Evolutionary conservation across 768 basidiomycete genomes (phyloP).

Genomic region (Mycena amicta): DNA sequence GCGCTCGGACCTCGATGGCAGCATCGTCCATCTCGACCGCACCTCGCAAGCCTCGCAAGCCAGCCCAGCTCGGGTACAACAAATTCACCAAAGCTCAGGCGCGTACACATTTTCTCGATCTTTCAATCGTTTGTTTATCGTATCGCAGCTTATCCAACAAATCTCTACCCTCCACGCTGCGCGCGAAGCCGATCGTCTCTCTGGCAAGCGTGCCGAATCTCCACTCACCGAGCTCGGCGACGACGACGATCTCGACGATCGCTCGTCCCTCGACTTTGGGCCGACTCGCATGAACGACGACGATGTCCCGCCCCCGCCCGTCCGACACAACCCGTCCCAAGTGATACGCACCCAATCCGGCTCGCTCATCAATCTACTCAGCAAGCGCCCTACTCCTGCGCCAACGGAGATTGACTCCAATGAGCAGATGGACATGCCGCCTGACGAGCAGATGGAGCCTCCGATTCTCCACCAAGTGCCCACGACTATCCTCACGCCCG

Average conservation of each 20-base stretch:
- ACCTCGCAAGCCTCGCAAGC: slow-evolving; percentile 8
- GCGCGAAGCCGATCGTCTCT: slow-evolving; percentile 22
- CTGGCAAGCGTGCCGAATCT: slow-evolving; percentile 26
- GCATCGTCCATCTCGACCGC: slow-evolving; percentile 2
- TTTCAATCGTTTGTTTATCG: not conserved
- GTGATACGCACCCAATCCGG: slow-evolving; percentile 48
- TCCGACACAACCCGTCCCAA: slow-evolving; percentile 1
- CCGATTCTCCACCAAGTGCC: not conserved
- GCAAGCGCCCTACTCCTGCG: slow-evolving; percentile 54
- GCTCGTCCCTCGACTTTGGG: not conserved
- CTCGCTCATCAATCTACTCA: slow-evolving; percentile 46
- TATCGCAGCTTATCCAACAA: slow-evolving; percentile 32
- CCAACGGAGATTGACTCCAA: slow-evolving; percentile 35
- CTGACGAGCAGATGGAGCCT: slow-evolving; percentile 10
- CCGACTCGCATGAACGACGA: not conserved
- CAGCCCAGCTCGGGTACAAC: slow-evolving; percentile 30
- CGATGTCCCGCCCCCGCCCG: slow-evolving; percentile 7
- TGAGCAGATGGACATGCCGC: slow-evolving; percentile 19
- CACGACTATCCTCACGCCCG: slow-evolving; percentile 12
- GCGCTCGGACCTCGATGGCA: slow-evolving; percentile 22
- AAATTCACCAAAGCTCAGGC: slow-evolving; percentile 47
- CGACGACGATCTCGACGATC: slow-evolving; percentile 30
- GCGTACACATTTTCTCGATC: slow-evolving; percentile 1
- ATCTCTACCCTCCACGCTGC: slow-evolving; percentile 27
- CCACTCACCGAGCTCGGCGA: slow-evolving; percentile 38